Evolutionary conservation across 371 early-diverging fungal species (phyloP).

Genomic region (Rhizopus stolonifer): DNA sequence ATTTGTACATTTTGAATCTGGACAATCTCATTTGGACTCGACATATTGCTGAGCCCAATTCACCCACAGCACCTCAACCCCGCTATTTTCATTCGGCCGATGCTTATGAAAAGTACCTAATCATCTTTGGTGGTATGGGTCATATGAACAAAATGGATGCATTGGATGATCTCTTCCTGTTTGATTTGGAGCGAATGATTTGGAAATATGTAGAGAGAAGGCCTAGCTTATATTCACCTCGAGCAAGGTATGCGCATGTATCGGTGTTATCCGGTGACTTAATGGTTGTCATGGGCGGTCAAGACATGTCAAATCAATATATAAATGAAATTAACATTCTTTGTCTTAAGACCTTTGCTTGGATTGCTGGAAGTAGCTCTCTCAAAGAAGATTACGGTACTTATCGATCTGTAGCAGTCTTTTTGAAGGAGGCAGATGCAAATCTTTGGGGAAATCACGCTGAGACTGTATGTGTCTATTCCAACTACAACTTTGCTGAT

Average conservation of each 20-base stretch:
- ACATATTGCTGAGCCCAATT: conserved; percentile 30
- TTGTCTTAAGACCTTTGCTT: conserved; percentile 56
- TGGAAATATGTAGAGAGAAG: conserved; percentile 57
- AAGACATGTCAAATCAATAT: conserved; percentile 69
- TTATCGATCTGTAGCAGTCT: conserved; percentile 73
- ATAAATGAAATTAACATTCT: conserved; percentile 72
- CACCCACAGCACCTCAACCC: conserved; percentile 40
- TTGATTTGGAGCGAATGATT: conserved; percentile 53
- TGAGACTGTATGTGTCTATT: conserved; percentile 62
- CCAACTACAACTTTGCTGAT: conserved; percentile 79
- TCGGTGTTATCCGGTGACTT: conserved; percentile 55
- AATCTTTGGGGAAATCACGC: conserved; percentile 8
- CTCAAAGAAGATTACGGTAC: conserved; percentile 70
- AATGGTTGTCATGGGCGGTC: conserved; percentile 72
- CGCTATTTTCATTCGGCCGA: conserved; percentile 82
- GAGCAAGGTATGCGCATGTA: conserved; percentile 73
- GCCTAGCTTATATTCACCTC: conserved; percentile 50
- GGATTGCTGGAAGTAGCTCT: conserved; percentile 56
- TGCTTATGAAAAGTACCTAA: conserved; percentile 53
- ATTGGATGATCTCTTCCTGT: conserved; percentile 65
- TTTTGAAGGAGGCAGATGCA: conserved; percentile 8
- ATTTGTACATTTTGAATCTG: conserved; percentile 67
- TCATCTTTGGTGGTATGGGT: conserved; percentile 72
- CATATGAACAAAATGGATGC: conserved; percentile 40
- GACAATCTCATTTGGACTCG: conserved; percentile 56